Evolutionary conservation across 163 green algal species (phyloP).

Genomic region (Chloromonas sp.): DNA sequence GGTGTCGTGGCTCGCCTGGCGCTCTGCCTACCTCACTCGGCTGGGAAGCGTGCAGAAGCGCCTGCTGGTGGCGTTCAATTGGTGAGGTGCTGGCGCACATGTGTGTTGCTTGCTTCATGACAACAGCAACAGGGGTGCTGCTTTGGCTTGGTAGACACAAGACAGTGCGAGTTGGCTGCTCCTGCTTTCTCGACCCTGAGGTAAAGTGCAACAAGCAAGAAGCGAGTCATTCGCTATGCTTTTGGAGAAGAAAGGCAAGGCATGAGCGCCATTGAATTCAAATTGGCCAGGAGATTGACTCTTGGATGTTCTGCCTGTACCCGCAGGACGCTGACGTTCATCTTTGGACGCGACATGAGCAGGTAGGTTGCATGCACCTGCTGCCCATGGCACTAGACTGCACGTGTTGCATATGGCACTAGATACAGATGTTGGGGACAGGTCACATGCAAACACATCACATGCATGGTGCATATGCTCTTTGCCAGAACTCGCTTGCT

Average conservation of each 20-base stretch:
- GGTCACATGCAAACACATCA: too few relatives aligned
- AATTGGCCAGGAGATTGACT: neutral
- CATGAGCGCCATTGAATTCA: neutral
- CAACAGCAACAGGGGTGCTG: neutral
- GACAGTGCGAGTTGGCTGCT: neutral
- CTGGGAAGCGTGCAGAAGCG: constrained; percentile 43
- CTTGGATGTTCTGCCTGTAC: neutral
- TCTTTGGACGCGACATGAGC: constrained; percentile 8
- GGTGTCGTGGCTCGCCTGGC: constrained; percentile 46
- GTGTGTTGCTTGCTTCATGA: neutral
- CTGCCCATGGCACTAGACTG: neutral
- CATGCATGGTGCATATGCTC: too few relatives aligned
- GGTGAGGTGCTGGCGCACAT: neutral
- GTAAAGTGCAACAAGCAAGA: too few relatives aligned
- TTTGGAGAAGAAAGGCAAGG: neutral
- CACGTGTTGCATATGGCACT: too few relatives aligned
- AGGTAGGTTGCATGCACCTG: neutral
- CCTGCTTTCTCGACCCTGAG: neutral
- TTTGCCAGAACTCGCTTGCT: too few relatives aligned
- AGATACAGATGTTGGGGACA: too few relatives aligned
- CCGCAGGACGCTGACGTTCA: neutral
- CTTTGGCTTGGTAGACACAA: neutral
- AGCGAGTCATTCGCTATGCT: too few relatives aligned
- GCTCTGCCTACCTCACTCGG: constrained; percentile 50
- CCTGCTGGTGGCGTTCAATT: constrained; percentile 30